A percentile compares a stretch with the other conserved stretches of the same genome.
Evolutionary conservation across 2,329 filamentous ascomycete genomes (phyloP).

Genomic region (Trichoderma sp.): DNA sequence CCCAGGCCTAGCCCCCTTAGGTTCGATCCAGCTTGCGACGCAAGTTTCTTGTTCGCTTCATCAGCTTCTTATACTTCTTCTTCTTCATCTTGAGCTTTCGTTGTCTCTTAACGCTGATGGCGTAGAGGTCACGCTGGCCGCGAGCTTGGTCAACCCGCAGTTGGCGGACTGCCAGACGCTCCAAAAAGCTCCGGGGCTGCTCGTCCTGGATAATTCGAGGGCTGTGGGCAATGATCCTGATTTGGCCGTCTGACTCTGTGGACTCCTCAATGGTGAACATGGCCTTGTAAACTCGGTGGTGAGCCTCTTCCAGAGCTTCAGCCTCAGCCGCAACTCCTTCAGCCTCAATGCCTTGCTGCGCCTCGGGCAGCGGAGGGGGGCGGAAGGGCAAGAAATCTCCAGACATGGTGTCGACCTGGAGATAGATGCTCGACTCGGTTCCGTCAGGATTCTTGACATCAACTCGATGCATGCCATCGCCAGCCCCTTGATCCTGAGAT

Average conservation of each 20-base stretch:
- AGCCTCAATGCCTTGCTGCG: constrained; percentile 47
- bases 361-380: constrained; percentile 74
- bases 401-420: constrained; percentile 67
- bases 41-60: constrained; percentile 85
- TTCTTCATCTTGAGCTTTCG: constrained; percentile 99
- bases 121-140: constrained; percentile 61
- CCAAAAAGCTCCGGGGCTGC: constrained; percentile 58
- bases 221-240: constrained; percentile 60
- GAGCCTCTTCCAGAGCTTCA: constrained; percentile 39
- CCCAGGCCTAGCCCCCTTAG: constrained; percentile 34
- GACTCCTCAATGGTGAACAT: constrained; percentile 68
- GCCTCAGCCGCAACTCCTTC: constrained; percentile 33
- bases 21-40: constrained; percentile 78
- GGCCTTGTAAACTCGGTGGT: constrained; percentile 60
- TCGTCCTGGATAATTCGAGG: constrained; percentile 55
- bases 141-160: constrained; percentile 56
- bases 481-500: constrained; percentile 41
- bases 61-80: constrained; percentile 99
- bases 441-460: constrained; percentile 57
- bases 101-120: constrained; percentile 89
- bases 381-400: constrained; percentile 76
- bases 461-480: constrained; percentile 50
- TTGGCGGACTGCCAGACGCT: constrained; percentile 67
- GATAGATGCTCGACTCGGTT: constrained; percentile 56
- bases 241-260: constrained; percentile 56